phyloP scores from a whole-genome alignment of 2,329 filamentous ascomycete species.

The Hymenoscyphus scutula region DNA sequence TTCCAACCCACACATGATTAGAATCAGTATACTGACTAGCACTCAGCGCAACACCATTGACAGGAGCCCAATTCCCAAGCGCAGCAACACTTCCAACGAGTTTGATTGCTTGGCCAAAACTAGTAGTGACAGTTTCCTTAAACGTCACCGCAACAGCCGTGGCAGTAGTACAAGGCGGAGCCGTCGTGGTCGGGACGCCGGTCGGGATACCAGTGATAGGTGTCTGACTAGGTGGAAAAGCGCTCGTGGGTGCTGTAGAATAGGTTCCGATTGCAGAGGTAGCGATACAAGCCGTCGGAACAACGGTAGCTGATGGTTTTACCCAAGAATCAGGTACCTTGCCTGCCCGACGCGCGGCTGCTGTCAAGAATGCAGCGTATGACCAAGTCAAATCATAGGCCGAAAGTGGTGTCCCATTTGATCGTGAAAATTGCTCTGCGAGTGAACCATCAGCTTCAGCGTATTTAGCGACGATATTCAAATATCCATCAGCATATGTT shows the following conservation, averaged over 20 bases:
- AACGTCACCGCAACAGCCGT: conserved; percentile 54
- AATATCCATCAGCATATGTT: conserved; percentile 59
- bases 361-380: conserved; percentile 67
- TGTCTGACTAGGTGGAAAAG: conserved; percentile 46
- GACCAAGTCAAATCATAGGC: conserved; percentile 72
- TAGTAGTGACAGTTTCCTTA: conserved; percentile 55
- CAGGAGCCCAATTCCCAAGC: conserved; percentile 62
- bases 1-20: conserved; percentile 61
- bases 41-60: conserved; percentile 53
- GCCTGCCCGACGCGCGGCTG: conserved; percentile 54
- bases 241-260: conserved; percentile 41
- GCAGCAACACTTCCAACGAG: conserved; percentile 57
- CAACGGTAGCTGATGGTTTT: conserved; percentile 42
- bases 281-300: conserved; percentile 49
- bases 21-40: conserved; percentile 56
- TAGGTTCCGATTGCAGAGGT: conserved; percentile 52
- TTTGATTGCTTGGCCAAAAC: conserved; percentile 62
- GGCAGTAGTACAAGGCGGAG: conserved; percentile 6
- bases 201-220: conserved; percentile 23
- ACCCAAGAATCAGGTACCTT: conserved; percentile 58
- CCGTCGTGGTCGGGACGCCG: conserved; percentile 12
- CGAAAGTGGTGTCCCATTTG: conserved; percentile 54
- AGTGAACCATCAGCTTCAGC: conserved; percentile 60
- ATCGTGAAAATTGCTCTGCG: conserved; percentile 63
- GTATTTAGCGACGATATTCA: conserved; percentile 48